Evolutionary conservation across 2,329 filamentous ascomycete genomes (phyloP).

Genomic region (Elsinoe arachidis): DNA sequence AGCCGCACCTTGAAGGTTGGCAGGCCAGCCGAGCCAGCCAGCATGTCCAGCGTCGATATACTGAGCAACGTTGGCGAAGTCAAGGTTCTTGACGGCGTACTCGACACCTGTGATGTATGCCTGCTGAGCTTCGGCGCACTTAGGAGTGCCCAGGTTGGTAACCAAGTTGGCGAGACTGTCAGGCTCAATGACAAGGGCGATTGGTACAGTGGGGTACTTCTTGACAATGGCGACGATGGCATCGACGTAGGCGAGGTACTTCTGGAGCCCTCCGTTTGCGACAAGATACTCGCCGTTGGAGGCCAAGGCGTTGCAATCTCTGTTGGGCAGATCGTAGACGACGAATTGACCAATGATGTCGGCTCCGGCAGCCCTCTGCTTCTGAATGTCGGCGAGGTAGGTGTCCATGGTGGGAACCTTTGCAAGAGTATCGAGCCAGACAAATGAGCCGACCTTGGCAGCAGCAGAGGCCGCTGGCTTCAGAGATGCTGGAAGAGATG

Average conservation of each 20-base stretch:
- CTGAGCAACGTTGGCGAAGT: conserved; percentile 54
- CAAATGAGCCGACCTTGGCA: conserved; percentile 44
- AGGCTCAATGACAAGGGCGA: conserved; percentile 48
- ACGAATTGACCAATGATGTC: conserved; percentile 46
- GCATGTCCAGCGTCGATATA: conserved; percentile 57
- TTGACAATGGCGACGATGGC: conserved; percentile 45
- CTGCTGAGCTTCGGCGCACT: conserved; percentile 46
- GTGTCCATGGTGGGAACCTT: conserved; percentile 43
- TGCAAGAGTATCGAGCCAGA: conserved; percentile 44
- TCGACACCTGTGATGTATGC: conserved; percentile 49
- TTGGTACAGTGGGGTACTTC: conserved; percentile 44
- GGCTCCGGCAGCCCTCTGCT: conserved; percentile 39
- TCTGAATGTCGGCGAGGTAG: conserved; percentile 40
- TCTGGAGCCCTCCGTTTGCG: conserved; percentile 41
- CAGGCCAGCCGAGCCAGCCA: conserved; percentile 56
- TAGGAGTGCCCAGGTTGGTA: conserved; percentile 47
- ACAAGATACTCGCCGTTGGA: conserved; percentile 55
- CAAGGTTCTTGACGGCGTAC: conserved; percentile 49
- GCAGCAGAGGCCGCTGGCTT: conserved; percentile 42
- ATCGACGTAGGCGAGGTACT: conserved; percentile 49
- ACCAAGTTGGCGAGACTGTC: conserved; percentile 56
- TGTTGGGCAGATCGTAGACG: conserved; percentile 55
- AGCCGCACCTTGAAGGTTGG: conserved; percentile 47
- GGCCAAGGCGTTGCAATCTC: conserved; percentile 54
- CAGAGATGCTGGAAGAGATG: conserved; percentile 49